Conservation (phyloP, 192 early-diverging fungal species). For the Oehlia diaphana region DNA sequence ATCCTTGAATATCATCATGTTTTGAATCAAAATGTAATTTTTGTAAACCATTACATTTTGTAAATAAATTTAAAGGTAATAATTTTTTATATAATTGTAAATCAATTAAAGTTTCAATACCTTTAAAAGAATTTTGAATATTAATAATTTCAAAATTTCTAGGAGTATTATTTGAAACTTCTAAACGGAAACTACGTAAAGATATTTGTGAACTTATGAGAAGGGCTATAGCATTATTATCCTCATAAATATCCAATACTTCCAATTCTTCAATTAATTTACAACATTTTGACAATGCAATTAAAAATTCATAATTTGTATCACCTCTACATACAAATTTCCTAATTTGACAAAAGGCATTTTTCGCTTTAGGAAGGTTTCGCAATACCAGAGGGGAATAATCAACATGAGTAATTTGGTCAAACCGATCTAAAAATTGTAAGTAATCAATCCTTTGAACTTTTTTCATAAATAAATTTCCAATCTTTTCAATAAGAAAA, state of each 20-base stretch:
- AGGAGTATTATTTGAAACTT: neutral
- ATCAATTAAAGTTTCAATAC: neutral
- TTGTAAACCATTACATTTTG: neutral
- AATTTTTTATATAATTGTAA: neutral
- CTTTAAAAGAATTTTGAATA: neutral
- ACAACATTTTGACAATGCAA: neutral
- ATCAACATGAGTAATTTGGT: neutral
- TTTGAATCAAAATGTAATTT: neutral
- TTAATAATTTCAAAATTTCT: neutral
- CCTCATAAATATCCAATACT: neutral
- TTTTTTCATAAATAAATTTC: neutral
- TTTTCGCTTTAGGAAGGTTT: neutral
- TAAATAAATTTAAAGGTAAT: neutral
- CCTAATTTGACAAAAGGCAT: neutral
- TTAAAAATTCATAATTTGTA: neutral
- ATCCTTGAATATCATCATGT: neutral
- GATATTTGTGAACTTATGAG: neutral
- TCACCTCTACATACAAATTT: neutral
- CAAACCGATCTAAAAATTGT: neutral
- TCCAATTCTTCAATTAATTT: neutral
- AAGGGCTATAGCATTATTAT: neutral
- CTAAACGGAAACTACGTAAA: neutral
- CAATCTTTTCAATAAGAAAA: neutral
- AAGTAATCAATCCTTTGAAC: neutral
- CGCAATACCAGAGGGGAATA: neutral